Evolutionary conservation across 1,284 basidiomycete species (phyloP).

Genomic region (Dichomitus squalens): DNA sequence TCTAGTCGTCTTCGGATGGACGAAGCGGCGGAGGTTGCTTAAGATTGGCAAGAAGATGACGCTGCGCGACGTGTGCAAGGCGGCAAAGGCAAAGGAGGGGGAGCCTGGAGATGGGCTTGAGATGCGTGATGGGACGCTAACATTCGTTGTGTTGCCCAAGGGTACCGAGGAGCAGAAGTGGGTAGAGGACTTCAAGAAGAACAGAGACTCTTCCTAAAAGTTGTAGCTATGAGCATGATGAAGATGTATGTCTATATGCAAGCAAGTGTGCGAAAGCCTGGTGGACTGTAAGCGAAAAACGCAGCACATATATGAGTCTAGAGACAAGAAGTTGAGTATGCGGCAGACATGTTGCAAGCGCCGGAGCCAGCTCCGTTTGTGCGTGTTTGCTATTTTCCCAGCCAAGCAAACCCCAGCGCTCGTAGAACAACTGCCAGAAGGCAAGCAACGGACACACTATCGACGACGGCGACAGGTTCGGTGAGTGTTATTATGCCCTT

Average conservation of each 20-base stretch:
- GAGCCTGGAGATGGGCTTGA: slow-evolving; percentile 80
- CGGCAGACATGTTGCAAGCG: background rate
- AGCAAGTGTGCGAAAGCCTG: background rate
- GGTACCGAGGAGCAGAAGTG: slow-evolving; percentile 84
- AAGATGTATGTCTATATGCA: background rate
- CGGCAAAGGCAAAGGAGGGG: slow-evolving; percentile 60
- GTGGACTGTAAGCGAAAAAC: background rate
- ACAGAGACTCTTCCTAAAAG: slow-evolving; percentile 30
- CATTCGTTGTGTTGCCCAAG: slow-evolving; percentile 84
- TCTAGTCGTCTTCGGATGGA: slow-evolving; percentile 85
- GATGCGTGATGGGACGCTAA: slow-evolving; percentile 84
- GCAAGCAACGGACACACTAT: slow-evolving; percentile 26
- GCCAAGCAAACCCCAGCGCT: slow-evolving; percentile 15
- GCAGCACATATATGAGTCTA: background rate
- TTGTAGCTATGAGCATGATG: background rate
- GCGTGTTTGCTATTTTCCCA: slow-evolving; percentile 17
- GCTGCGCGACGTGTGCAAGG: slow-evolving; percentile 74
- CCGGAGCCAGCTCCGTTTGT: slow-evolving; percentile 1
- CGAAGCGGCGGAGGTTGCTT: slow-evolving; percentile 72
- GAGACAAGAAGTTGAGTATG: background rate
- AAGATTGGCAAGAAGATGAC: slow-evolving; percentile 92
- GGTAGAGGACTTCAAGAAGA: slow-evolving; percentile 88
- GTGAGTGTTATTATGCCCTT: slow-evolving; percentile 42
- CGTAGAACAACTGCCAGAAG: slow-evolving; percentile 15
- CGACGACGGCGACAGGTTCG: slow-evolving; percentile 44